Conservation (phyloP, 1,284 basidiomycete species). For the Exobasidium cylindrosporum region DNA sequence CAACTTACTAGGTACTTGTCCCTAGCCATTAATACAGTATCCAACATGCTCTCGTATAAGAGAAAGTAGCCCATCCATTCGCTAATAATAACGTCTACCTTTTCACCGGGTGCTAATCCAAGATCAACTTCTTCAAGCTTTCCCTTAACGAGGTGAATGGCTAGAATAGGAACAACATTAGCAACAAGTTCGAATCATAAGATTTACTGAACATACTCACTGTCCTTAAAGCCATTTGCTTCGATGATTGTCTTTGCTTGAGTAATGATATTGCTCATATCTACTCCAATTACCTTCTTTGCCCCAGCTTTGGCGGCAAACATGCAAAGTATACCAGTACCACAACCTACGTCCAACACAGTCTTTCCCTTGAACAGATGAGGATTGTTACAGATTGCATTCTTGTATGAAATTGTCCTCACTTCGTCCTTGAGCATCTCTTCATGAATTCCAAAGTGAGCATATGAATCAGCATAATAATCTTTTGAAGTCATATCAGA, state of each 20-base stretch:
- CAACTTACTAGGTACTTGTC: slow-evolving; percentile 78
- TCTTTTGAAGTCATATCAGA: slow-evolving; percentile 45
- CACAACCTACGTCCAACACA: slow-evolving; percentile 96
- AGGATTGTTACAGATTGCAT: slow-evolving; percentile 89
- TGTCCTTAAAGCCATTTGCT: slow-evolving; percentile 91
- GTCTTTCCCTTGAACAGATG: slow-evolving; percentile 77
- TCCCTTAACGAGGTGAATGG: slow-evolving; percentile 91
- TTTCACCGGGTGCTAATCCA: slow-evolving; percentile 57
- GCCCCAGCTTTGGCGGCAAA: slow-evolving; percentile 98
- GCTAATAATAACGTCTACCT: slow-evolving; percentile 91
- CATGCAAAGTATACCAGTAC: slow-evolving; percentile 98
- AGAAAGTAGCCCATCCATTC: slow-evolving; percentile 86
- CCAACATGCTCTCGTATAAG: slow-evolving; percentile 98
- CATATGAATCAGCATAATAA: slow-evolving; percentile 55
- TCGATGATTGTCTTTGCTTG: slow-evolving; percentile 96
- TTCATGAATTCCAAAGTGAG: slow-evolving; percentile 55
- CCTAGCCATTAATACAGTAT: slow-evolving; percentile 91
- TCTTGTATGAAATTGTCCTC: slow-evolving; percentile 90
- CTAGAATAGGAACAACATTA: slow-evolving; percentile 5
- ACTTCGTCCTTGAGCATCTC: slow-evolving; percentile 99
- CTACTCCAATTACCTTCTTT: slow-evolving; percentile 78
- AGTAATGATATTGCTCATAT: slow-evolving; percentile 99
- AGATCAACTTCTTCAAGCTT: slow-evolving; percentile 82
- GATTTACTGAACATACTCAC: slow-evolving; percentile 13
- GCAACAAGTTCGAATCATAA: not conserved